Base-by-base conservation (phyloP, 1,284 basidiomycete species). In the Lignosus rhinocerotis region DNA sequence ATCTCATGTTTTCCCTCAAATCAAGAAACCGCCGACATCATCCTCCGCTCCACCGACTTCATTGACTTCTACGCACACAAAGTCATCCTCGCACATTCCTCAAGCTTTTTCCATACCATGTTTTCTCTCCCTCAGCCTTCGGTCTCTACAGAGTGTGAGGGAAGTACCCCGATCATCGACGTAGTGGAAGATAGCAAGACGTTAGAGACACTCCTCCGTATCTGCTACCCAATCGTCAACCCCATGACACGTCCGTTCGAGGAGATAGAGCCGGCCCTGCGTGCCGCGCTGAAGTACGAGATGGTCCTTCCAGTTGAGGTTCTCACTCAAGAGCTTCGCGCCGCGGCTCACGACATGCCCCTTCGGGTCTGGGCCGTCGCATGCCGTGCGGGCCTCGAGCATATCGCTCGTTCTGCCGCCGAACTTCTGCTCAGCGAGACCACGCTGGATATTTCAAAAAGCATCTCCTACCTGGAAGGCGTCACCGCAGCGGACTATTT, bases 71-170 rank as follows among this genome's bases (percentile, higher is more conserved):
- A 63, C 12, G 70, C 75, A 3, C 61, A 73, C 55, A 70, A 69
- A 12, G 61, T 68, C 33, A 63, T 80, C 32, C 68, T 80, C n/a
- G 72, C 76, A 7, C 71, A 79, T 32, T 74, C 79, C 6, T 80
- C 80, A 6, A 59, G 65, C 30, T 14, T 77, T 52, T 80, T 81
- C 60, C 60, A 68, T 21, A 63, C 67, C 17, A 76, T 79, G 75
- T 72, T 79, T 56, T 60, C 67, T 9, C 58, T 78, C 45, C 70
- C 73, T 5, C 69, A 59, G 17, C 58, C 66, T 46, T 7, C 11
- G 12, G 21, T 19, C 11, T 14, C 36, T 12, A 39, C 36, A 11
- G 11, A 12, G 11, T 9, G 6, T 11, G 21, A 30, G 10, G 8
- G 9, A 6, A 9, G 9, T 1, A 55, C 33, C 9, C 52, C 61